Base-by-base conservation (phyloP, 805 yeast genomes). In the Cephaloascus albidus region DNA sequence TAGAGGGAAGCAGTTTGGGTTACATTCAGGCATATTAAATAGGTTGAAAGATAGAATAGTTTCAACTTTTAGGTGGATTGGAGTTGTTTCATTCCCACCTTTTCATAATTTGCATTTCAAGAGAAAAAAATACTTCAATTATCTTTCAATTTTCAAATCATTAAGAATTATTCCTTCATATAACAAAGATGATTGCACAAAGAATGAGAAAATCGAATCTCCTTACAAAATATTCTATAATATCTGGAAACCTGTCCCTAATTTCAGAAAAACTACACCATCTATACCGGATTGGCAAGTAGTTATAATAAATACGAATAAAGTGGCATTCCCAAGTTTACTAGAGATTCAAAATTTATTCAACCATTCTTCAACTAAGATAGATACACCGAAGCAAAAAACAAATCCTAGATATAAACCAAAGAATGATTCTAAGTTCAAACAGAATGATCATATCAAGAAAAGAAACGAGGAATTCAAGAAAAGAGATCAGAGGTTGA, bases 161-260 rank as follows among this genome's bases (percentile, higher is more conserved):
- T 45, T 63, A 18, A 39, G 45, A 10, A 36, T 60, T 15, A 44
- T 50, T 10, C 50, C 53, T 8, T 17, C 51, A 3, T 44, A 45
- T 35, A 36, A 45, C 10, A 40, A 47, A 6, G 47, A 35, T 33
- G 53, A 48, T 10, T 38, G 43, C 10, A 36, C 44, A 14, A 38
- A 33, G 33, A 20, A 35, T 27, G 20, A 4, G 39, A 39, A 0
- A 39, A 40, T 10, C 40, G 38, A 2, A 43, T 26, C 41, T 4
- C 35, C 43, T 2, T 58, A 54, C 31, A 40, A 52, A 4, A 59
- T 82, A 3, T 63, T 74, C 0, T 88, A 67, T 49, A 69, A 82
- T 49, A 84, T 85, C 3, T 89, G 96, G 96, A 87, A 85, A 54
- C 97, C 97, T 2, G 63, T 70, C 2, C 70, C 84, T 0, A 58